Percentiles rank a stretch among this genome's conserved stretches.
Evolutionary conservation across 352 stramenopile species (phyloP).

Genomic region (Sclerospora graminicola): DNA sequence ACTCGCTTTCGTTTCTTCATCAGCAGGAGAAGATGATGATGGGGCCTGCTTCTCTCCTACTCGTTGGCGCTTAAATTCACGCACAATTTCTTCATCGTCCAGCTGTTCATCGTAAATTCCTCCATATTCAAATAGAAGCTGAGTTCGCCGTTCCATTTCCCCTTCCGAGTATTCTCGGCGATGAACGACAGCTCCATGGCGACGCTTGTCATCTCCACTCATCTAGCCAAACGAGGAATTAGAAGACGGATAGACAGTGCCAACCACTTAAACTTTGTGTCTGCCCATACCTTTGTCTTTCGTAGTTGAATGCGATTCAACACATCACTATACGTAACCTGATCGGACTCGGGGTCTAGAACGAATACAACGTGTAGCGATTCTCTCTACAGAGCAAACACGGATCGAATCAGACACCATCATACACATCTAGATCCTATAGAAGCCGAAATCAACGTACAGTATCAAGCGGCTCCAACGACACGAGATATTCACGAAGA

Average conservation of each 20-base stretch:
- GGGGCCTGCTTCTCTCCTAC: slow-evolving; percentile 13
- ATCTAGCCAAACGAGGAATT: slow-evolving; percentile 19
- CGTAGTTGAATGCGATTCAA: slow-evolving; percentile 67
- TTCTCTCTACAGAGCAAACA: slow-evolving; percentile 21
- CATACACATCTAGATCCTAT: not conserved
- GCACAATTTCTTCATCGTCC: slow-evolving; percentile 53
- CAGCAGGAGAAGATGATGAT: slow-evolving; percentile 9
- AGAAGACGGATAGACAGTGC: not conserved
- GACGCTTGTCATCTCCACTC: slow-evolving; percentile 67
- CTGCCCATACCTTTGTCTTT: slow-evolving; percentile 64
- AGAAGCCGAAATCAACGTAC: slow-evolving; percentile 30
- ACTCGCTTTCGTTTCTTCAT: slow-evolving; percentile 40
- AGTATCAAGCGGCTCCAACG: slow-evolving; percentile 52
- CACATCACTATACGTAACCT: slow-evolving; percentile 74
- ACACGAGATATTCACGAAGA: slow-evolving; percentile 73
- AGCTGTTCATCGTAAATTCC: slow-evolving; percentile 56
- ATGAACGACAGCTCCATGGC: slow-evolving; percentile 62
- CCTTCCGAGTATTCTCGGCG: slow-evolving; percentile 63
- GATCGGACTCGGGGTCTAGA: slow-evolving; percentile 56
- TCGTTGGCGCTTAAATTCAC: slow-evolving; percentile 53
- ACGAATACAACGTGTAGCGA: slow-evolving; percentile 75
- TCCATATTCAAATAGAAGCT: slow-evolving; percentile 53
- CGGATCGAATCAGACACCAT: not conserved
- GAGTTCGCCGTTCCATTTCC: slow-evolving; percentile 44
- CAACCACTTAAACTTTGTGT: not conserved